Evolutionary conservation across 345 rosid genomes (phyloP).

Genomic region (Rhizophora mangle): DNA sequence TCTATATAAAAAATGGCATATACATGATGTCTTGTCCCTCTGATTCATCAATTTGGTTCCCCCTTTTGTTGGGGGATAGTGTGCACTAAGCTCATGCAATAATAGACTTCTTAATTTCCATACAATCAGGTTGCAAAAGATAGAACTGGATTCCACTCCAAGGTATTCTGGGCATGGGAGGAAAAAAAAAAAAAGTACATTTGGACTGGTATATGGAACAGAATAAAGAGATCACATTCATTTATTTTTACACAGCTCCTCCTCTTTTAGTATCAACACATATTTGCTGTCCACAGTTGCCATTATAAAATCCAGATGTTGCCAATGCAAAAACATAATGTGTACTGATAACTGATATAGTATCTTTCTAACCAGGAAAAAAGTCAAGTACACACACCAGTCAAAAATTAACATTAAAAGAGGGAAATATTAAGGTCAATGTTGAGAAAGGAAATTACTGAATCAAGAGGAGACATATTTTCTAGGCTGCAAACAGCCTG

Average conservation of each 20-base stretch:
- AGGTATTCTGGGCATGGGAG: too few species aligned
- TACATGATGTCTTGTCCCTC: neutral
- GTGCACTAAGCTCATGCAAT: neutral
- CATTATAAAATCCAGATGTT: neutral
- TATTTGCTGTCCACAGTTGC: neutral
- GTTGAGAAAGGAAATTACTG: slow-evolving; percentile 36
- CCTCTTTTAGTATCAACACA: neutral
- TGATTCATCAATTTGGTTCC: neutral
- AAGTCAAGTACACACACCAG: neutral
- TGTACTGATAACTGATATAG: neutral
- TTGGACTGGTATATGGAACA: neutral
- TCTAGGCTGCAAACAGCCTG: slow-evolving; percentile 81
- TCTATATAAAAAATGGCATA: neutral
- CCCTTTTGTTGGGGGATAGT: neutral
- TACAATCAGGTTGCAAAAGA: neutral
- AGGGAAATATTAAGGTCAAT: neutral
- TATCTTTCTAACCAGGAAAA: neutral
- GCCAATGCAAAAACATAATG: neutral
- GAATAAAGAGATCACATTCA: neutral
- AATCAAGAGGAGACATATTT: slow-evolving; percentile 66
- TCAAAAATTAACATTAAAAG: neutral
- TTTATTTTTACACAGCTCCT: neutral
- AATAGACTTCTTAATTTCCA: neutral
- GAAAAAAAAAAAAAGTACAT: too few species aligned
- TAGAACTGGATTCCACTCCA: neutral